Percentiles rank a stretch among this genome's conserved stretches.
Evolutionary conservation across 1,284 basidiomycete genomes (phyloP).

Genomic region (Tetrapyrgos nigripes): DNA sequence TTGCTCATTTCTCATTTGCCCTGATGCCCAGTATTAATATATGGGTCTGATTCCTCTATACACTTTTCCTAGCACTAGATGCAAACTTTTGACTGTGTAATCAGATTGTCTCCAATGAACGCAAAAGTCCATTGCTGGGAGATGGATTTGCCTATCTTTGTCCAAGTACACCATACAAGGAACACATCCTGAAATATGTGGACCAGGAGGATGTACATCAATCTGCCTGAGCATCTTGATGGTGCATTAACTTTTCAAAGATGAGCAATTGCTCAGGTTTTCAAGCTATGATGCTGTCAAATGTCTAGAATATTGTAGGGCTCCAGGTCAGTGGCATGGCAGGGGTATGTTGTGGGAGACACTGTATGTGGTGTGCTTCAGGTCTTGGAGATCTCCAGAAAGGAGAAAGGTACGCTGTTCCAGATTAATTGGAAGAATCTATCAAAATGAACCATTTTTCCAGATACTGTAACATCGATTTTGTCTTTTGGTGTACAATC

Average conservation of each 20-base stretch:
- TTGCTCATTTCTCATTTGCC: background rate
- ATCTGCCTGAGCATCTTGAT: too few species aligned
- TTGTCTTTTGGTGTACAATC: conserved; percentile 13
- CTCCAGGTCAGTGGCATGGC: conserved; percentile 6
- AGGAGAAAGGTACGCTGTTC: background rate
- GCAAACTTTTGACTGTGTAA: background rate
- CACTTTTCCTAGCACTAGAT: conserved; percentile 14
- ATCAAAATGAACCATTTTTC: background rate
- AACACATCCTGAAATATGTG: conserved; percentile 12
- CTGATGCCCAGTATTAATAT: background rate
- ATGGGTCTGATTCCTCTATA: conserved; percentile 16
- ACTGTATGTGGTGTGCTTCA: background rate
- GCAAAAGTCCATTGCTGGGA: background rate
- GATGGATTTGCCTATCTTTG: too few species aligned
- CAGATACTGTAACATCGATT: conserved; percentile 25
- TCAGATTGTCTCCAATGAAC: background rate
- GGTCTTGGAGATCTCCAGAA: background rate
- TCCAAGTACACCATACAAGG: conserved; percentile 6
- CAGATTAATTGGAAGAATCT: too few species aligned
- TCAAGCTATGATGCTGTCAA: background rate
- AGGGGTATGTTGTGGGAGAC: background rate
- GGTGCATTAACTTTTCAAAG: background rate
- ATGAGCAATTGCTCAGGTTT: conserved; percentile 7
- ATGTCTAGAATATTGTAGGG: conserved; percentile 5
- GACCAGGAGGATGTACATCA: conserved; percentile 23